Evolutionary conservation across 768 basidiomycete genomes (phyloP).

Genomic region (Bullera alba): DNA sequence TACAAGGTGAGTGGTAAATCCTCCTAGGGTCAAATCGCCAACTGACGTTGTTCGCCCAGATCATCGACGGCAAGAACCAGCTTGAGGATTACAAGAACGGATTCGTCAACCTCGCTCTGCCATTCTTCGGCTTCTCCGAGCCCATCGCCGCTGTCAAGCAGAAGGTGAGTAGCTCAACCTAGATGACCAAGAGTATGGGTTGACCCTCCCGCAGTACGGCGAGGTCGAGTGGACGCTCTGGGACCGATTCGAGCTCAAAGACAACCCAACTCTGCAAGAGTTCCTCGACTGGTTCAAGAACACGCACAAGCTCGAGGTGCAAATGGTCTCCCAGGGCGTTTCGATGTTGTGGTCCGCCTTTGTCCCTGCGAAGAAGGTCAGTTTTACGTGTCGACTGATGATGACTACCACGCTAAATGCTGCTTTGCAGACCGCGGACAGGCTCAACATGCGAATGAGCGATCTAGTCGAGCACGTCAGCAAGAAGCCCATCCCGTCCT

Average conservation of each 20-base stretch:
- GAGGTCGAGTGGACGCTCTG: constrained; percentile 91
- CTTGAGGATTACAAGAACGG: constrained; percentile 97
- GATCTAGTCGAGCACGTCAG: constrained; percentile 85
- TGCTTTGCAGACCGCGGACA: constrained; percentile 67
- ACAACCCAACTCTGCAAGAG: constrained; percentile 79
- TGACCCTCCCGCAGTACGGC: constrained; percentile 53
- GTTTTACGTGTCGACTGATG: too few relatives aligned
- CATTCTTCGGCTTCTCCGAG: constrained; percentile 99
- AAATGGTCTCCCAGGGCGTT: constrained; percentile 95
- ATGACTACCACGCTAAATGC: background rate
- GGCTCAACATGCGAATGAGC: constrained; percentile 81
- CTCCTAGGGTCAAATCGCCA: background rate
- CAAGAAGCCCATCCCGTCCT: constrained; percentile 83
- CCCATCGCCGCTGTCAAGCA: constrained; percentile 82
- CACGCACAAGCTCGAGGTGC: constrained; percentile 75
- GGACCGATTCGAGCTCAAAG: constrained; percentile 90
- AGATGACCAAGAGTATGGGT: constrained; percentile 1
- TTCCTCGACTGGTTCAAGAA: constrained; percentile 76
- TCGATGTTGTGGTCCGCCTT: constrained; percentile 98
- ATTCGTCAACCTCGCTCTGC: constrained; percentile 92
- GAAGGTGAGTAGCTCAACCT: constrained; percentile 50
- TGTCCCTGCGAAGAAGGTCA: constrained; percentile 83
- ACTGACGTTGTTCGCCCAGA: constrained; percentile 52
- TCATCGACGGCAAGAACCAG: constrained; percentile 90
- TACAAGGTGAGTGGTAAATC: constrained; percentile 70